Evolutionary conservation across 2,329 filamentous ascomycete genomes (phyloP).

Genomic region (Verticillium nonalfalfae): DNA sequence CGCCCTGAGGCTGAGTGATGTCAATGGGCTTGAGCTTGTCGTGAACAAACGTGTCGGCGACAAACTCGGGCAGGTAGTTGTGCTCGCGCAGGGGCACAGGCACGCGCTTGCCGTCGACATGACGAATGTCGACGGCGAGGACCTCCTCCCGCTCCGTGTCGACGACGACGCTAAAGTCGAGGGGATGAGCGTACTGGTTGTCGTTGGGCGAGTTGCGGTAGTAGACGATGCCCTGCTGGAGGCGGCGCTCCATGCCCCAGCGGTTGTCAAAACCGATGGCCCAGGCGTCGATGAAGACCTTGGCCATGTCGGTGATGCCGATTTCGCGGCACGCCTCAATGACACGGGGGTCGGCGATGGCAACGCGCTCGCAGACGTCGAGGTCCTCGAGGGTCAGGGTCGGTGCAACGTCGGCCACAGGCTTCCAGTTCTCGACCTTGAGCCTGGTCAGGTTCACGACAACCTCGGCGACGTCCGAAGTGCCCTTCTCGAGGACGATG

Average conservation of each 20-base stretch:
- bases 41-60: slow-evolving; percentile 46
- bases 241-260: slow-evolving; percentile 15
- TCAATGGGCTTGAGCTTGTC: slow-evolving; percentile 56
- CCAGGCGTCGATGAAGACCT: slow-evolving; percentile 15
- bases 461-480: slow-evolving; percentile 23
- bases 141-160: slow-evolving; percentile 57
- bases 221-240: slow-evolving; percentile 17
- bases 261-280: slow-evolving; percentile 26
- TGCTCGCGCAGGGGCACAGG: slow-evolving; percentile 41
- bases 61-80: slow-evolving; percentile 54
- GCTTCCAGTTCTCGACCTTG: slow-evolving; percentile 9
- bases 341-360: slow-evolving; percentile 2
- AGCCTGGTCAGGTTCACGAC: slow-evolving; percentile 18
- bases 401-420: slow-evolving; percentile 1
- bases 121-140: slow-evolving; percentile 50
- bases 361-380: slow-evolving; percentile 2
- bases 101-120: slow-evolving; percentile 19
- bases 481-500: slow-evolving; percentile 37
- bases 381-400: slow-evolving; percentile 4
- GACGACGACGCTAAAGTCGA: slow-evolving; percentile 62
- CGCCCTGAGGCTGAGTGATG: slow-evolving; percentile 56
- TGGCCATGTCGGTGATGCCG: slow-evolving; percentile 11
- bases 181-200: slow-evolving; percentile 20
- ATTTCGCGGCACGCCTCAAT: slow-evolving; percentile 46
- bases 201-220: slow-evolving; percentile 16